Percentiles rank a stretch among this genome's conserved stretches.
These are phyloP conservation scores for Paramarasmius palmivorus DNA, from an alignment of 1,284 basidiomycete genomes.

Conservation along the genomic window DNA sequence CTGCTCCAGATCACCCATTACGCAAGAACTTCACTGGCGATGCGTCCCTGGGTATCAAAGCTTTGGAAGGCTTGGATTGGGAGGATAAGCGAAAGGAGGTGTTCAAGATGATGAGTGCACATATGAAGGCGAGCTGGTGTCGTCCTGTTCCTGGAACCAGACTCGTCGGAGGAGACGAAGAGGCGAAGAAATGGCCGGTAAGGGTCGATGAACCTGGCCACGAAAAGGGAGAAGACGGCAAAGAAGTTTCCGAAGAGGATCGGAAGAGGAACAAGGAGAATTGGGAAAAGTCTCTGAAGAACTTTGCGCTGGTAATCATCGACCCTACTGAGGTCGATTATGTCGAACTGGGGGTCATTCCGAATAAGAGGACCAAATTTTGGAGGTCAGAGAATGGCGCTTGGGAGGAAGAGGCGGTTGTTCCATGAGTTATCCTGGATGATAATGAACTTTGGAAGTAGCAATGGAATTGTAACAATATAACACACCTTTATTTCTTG, in stretches of 20 bases:
- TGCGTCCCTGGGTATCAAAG: not conserved
- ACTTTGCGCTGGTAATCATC: constrained; percentile 66
- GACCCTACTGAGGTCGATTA: constrained; percentile 67
- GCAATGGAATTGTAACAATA: too few species aligned
- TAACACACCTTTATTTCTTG: too few species aligned
- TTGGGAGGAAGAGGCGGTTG: constrained; percentile 58
- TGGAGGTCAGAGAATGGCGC: constrained; percentile 32
- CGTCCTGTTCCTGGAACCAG: constrained; percentile 56
- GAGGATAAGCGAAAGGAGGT: constrained; percentile 52
- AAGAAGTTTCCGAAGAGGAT: constrained; percentile 32
- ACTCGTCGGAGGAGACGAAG: constrained; percentile 49
- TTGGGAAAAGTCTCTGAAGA: constrained; percentile 51
- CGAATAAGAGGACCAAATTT: constrained; percentile 59
- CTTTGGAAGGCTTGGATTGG: constrained; percentile 49
- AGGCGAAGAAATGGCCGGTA: constrained; percentile 57
- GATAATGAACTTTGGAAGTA: too few species aligned
- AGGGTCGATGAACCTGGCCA: constrained; percentile 34
- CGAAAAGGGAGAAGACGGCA: constrained; percentile 6
- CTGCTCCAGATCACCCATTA: constrained; percentile 34
- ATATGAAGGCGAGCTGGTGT: constrained; percentile 68
- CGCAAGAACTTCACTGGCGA: constrained; percentile 17
- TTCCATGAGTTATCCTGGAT: constrained; percentile 42
- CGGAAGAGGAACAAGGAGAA: constrained; percentile 37
- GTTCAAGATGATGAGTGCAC: constrained; percentile 54
- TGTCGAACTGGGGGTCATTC: constrained; percentile 52